These are phyloP conservation scores for Neopestalotiopsis sp. DNA, from an alignment of 2,329 filamentous ascomycete genomes.

Conservation along the genomic window DNA sequence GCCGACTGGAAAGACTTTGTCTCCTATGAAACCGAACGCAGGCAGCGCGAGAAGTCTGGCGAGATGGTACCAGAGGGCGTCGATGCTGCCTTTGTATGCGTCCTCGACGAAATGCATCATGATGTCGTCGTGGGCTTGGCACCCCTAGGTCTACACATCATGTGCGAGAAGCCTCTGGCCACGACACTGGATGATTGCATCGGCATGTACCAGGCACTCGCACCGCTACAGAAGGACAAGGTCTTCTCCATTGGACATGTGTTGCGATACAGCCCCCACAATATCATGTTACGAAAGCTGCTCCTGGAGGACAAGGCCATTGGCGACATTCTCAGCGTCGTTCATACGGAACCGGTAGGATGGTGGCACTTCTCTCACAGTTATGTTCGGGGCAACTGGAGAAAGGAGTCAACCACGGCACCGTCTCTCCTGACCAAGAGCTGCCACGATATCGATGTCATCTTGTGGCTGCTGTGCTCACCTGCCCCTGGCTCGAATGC, in stretches of 20 bases:
- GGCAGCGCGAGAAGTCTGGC: conserved; percentile 56
- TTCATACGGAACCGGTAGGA: conserved; percentile 93
- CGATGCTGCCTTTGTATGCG: conserved; percentile 68
- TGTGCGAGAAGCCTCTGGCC: conserved; percentile 94
- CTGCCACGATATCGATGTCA: conserved; percentile 92
- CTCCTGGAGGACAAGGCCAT: conserved; percentile 77
- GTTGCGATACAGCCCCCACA: conserved; percentile 90
- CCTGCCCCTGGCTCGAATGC: conserved; percentile 55
- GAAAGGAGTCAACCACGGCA: conserved; percentile 75
- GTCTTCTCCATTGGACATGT: conserved; percentile 96
- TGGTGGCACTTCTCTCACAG: conserved; percentile 96
- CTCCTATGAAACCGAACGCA: conserved; percentile 69
- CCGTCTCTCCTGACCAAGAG: conserved; percentile 91
- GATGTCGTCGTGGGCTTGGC: conserved; percentile 79
- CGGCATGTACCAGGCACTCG: conserved; percentile 68
- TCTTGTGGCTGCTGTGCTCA: conserved; percentile 89
- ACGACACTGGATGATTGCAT: conserved; percentile 81
- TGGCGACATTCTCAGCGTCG: conserved; percentile 83
- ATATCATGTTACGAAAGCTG: conserved; percentile 80
- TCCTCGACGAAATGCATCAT: conserved; percentile 87
- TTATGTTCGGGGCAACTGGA: conserved; percentile 94
- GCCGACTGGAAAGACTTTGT: conserved; percentile 76
- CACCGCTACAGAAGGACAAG: conserved; percentile 35
- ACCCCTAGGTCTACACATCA: conserved; percentile 75
- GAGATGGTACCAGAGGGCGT: conserved; percentile 58